These are phyloP conservation scores for Knoxia roxburghii DNA, from an alignment of 257 asterid species.

Conservation along the genomic window DNA sequence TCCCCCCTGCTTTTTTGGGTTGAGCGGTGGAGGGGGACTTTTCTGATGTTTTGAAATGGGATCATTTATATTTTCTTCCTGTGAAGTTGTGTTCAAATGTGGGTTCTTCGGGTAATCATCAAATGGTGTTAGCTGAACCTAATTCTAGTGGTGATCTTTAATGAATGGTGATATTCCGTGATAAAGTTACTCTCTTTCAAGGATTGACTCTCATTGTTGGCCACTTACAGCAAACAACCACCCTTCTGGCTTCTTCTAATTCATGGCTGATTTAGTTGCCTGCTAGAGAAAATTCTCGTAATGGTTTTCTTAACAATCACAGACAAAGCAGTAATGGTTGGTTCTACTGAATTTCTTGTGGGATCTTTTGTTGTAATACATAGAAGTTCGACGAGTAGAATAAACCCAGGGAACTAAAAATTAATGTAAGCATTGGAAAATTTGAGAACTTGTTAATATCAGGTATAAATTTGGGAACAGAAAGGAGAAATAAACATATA, in stretches of 20 bases:
- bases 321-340: too few relatives aligned
- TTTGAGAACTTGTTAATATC: too few relatives aligned
- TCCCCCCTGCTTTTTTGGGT: too few relatives aligned
- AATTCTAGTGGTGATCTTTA: neutral
- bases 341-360: too few relatives aligned
- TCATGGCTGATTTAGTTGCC: neutral
- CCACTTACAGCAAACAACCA: neutral
- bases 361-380: too few relatives aligned
- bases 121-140: neutral
- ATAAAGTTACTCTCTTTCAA: neutral
- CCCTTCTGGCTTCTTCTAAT: neutral
- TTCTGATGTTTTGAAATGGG: neutral
- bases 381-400: too few relatives aligned
- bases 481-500: too few relatives aligned
- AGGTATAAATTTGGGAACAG: too few relatives aligned
- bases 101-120: too few relatives aligned
- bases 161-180: neutral
- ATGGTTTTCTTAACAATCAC: too few relatives aligned
- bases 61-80: neutral
- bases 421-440: too few relatives aligned
- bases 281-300: neutral
- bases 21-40: neutral
- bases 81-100: neutral
- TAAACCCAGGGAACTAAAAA: too few relatives aligned
- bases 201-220: neutral